A percentile compares a stretch with the other conserved stretches of the same genome.
Conservation (phyloP, 306 rosid genomes). For the Prosopis cineraria region DNA sequence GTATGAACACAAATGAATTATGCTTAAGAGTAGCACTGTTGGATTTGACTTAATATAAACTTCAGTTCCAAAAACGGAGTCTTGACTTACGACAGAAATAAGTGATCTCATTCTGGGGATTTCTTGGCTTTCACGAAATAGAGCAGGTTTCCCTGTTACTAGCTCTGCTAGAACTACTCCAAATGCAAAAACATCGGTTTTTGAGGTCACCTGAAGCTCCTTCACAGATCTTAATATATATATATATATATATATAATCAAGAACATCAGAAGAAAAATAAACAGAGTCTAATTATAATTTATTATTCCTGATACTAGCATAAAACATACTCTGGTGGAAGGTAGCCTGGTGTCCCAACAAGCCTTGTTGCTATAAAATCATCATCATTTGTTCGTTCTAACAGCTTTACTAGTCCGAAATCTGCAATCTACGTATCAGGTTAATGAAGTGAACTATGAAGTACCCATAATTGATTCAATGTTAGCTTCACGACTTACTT, state of each 20-base stretch:
- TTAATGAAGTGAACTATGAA: neutral
- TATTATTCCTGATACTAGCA: neutral
- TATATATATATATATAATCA: neutral
- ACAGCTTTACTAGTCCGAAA: slow-evolving; percentile 77
- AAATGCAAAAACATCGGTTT: slow-evolving; percentile 77
- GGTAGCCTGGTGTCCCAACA: slow-evolving; percentile 89
- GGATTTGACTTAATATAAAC: neutral
- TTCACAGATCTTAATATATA: slow-evolving; percentile 67
- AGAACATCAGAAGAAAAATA: slow-evolving; percentile 6
- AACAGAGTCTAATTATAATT: neutral
- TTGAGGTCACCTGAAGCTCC: slow-evolving; percentile 81
- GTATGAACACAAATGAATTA: neutral
- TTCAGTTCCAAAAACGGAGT: neutral
- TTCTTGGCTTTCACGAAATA: slow-evolving; percentile 54
- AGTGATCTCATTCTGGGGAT: slow-evolving; percentile 61
- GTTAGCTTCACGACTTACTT: slow-evolving; percentile 1
- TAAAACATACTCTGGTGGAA: slow-evolving; percentile 77
- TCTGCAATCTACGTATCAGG: slow-evolving; percentile 62
- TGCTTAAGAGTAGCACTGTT: neutral
- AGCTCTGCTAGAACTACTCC: slow-evolving; percentile 79
- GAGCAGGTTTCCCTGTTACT: slow-evolving; percentile 71
- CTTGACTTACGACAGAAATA: slow-evolving; percentile 55
- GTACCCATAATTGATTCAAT: slow-evolving; percentile 1
- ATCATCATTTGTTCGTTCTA: slow-evolving; percentile 62
- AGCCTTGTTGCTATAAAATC: slow-evolving; percentile 61